Percentiles rank a stretch among this genome's conserved stretches.
These are phyloP conservation scores for Salix purpurea DNA, from an alignment of 345 rosid genomes.

Conservation along the genomic window DNA sequence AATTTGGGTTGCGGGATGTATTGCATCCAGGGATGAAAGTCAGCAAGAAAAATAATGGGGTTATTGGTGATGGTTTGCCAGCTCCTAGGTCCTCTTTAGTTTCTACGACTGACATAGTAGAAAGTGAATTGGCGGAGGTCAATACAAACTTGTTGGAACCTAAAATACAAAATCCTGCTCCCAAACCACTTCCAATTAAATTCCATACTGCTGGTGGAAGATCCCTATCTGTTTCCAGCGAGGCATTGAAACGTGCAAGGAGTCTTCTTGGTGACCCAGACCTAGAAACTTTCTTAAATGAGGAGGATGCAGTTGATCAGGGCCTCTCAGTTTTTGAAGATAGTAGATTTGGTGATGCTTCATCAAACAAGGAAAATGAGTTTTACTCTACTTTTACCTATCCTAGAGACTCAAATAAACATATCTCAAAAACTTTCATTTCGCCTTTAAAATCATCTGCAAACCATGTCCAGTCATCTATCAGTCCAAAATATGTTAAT, in stretches of 20 bases:
- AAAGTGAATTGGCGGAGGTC: conserved; percentile 23
- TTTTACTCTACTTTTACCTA: conserved; percentile 26
- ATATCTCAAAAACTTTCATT: conserved; percentile 43
- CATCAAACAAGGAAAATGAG: conserved; percentile 39
- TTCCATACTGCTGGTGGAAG: conserved; percentile 89
- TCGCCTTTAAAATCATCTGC: conserved; percentile 58
- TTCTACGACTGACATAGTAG: conserved; percentile 25
- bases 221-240: conserved; percentile 79
- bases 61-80: conserved; percentile 16
- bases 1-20: conserved; percentile 16
- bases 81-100: conserved; percentile 29
- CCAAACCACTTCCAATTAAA: conserved; percentile 54
- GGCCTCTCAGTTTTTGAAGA: conserved; percentile 32
- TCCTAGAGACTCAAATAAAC: conserved; percentile 39
- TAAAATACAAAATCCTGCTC: conserved; percentile 28
- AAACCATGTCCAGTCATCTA: conserved; percentile 30
- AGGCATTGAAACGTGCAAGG: conserved; percentile 81
- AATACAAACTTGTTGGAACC: conserved; percentile 23
- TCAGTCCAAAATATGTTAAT: conserved; percentile 26
- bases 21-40: conserved; percentile 19
- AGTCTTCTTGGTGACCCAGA: conserved; percentile 92
- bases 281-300: conserved; percentile 49
- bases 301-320: conserved; percentile 34
- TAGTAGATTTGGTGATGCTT: conserved; percentile 23
- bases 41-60: conserved; percentile 14